Conservation (phyloP, 768 basidiomycete species). For the Pseudohyphozyma bogoriensis region DNA sequence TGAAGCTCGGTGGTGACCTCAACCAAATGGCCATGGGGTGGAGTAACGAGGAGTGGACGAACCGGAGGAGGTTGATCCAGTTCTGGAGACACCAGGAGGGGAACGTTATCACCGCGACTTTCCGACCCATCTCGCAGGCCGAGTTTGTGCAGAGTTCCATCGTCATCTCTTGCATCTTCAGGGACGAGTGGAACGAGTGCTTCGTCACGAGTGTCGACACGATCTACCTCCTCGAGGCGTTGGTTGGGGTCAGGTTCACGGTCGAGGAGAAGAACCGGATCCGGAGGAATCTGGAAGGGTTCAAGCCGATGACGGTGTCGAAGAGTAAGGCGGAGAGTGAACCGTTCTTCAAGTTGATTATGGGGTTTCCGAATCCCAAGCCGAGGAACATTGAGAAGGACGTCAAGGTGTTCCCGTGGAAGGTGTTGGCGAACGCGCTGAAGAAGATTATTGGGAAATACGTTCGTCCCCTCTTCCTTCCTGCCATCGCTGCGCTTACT, state of each 20-base stretch:
- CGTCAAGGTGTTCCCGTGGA: conserved; percentile 51
- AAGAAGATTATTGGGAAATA: conserved; percentile 45
- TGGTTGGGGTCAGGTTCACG: conserved; percentile 63
- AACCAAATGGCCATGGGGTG: conserved; percentile 42
- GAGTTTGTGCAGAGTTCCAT: conserved; percentile 64
- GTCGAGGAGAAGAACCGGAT: conserved; percentile 97
- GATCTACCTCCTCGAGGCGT: conserved; percentile 79
- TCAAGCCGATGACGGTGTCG: conserved; percentile 78
- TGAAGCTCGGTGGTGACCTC: conserved; percentile 40
- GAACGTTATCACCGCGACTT: conserved; percentile 63
- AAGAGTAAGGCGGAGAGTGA: conserved; percentile 72
- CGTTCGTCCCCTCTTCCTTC: conserved; percentile 1
- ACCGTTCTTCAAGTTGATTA: conserved; percentile 87
- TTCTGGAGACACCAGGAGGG: conserved; percentile 73
- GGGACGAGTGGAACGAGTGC: conserved; percentile 61
- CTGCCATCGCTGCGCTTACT: background rate
- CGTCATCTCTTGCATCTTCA: conserved; percentile 91
- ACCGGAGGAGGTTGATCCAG: conserved; percentile 72
- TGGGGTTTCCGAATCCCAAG: conserved; percentile 87
- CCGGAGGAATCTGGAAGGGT: conserved; percentile 83
- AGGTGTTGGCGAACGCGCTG: conserved; percentile 40
- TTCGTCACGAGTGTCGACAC: conserved; percentile 93
- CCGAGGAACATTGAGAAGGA: conserved; percentile 97
- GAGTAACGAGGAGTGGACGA: conserved; percentile 52
- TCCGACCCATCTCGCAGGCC: conserved; percentile 60